Percentiles rank a stretch among this genome's conserved stretches.
Conservation (phyloP, 2,329 filamentous ascomycete genomes). For the Didymella segeticola region DNA sequence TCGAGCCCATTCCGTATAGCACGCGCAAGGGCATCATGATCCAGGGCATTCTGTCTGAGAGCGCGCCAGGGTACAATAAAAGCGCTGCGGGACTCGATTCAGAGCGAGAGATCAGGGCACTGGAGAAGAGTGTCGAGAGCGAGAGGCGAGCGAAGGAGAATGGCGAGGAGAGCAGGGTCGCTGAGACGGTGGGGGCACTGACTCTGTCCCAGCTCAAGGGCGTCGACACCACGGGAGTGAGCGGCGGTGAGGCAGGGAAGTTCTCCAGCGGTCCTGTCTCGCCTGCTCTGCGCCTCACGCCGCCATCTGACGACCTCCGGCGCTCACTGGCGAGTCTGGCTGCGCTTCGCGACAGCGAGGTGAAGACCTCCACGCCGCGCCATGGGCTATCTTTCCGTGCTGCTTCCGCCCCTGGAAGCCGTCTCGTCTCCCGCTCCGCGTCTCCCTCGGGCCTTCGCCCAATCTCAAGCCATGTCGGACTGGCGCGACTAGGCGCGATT, state of each 20-base stretch:
- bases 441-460: constrained; percentile 11
- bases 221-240: background rate
- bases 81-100: background rate
- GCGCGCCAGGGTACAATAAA: constrained; percentile 18
- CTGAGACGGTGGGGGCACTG: background rate
- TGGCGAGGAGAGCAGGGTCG: background rate
- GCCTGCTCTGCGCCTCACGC: background rate
- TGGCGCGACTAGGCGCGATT: background rate
- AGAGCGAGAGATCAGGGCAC: constrained; percentile 23
- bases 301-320: background rate
- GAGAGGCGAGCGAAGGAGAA: constrained; percentile 4
- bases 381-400: constrained; percentile 31
- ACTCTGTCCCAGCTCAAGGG: background rate
- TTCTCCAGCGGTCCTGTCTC: background rate
- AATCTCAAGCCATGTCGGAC: constrained; percentile 1
- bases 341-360: background rate
- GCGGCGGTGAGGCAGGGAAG: background rate
- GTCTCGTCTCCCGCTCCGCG: constrained; percentile 19
- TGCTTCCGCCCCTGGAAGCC: constrained; percentile 34
- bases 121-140: constrained; percentile 13
- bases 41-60: constrained; percentile 9
- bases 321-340: background rate
- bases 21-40: constrained; percentile 30
- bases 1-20: constrained; percentile 30
- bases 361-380: constrained; percentile 26